A percentile compares a stretch with the other conserved stretches of the same genome.
Conservation (phyloP, 345 rosid genomes). For the Citrus inodora region DNA sequence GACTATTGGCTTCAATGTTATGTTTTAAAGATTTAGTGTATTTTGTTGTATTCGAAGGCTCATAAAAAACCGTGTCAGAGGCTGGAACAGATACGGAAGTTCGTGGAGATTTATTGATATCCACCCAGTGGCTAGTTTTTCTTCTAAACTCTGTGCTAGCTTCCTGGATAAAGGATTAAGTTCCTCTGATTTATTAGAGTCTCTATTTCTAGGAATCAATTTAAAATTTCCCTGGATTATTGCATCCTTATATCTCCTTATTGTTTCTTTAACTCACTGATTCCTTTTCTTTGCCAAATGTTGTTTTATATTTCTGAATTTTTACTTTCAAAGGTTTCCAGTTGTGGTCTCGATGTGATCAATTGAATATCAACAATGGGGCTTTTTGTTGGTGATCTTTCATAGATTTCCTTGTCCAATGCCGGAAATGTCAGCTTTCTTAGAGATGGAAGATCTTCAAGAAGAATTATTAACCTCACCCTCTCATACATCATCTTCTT, state of each 20-base stretch:
- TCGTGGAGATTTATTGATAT: neutral
- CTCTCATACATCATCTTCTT: constrained; percentile 26
- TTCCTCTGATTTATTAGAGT: constrained; percentile 2
- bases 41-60: constrained; percentile 1
- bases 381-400: constrained; percentile 19
- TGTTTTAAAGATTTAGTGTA: neutral
- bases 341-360: neutral
- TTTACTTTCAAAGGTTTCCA: constrained; percentile 6
- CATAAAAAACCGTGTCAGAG: neutral
- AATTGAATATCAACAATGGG: constrained; percentile 13
- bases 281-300: neutral
- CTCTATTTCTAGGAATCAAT: constrained; percentile 1
- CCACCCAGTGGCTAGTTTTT: constrained; percentile 7
- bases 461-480: constrained; percentile 42
- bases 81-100: constrained; percentile 14
- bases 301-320: constrained; percentile 9
- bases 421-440: constrained; percentile 25
- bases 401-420: constrained; percentile 17
- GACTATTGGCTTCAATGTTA: constrained; percentile 4
- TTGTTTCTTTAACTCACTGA: neutral
- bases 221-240: neutral
- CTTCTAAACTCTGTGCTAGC: constrained; percentile 14
- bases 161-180: constrained; percentile 2
- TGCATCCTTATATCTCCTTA: neutral
- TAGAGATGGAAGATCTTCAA: constrained; percentile 54